phyloP scores from a whole-genome alignment of 768 basidiomycete species.

The Cyathus striatus region DNA sequence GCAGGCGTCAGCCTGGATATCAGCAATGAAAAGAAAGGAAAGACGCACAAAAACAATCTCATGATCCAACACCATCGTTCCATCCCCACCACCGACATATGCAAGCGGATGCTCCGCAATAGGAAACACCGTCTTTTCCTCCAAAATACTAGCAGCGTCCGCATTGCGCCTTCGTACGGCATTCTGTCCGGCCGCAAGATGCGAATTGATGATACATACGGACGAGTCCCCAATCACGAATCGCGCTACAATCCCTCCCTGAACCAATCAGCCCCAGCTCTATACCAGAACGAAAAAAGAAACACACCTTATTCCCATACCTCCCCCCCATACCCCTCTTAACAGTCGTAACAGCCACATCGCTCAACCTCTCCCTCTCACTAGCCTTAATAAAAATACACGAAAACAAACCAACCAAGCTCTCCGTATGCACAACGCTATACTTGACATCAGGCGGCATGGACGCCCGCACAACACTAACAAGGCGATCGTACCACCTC shows the following conservation, averaged over 20 bases:
- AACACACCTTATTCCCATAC: slow-evolving; percentile 97
- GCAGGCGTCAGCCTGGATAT: slow-evolving; percentile 1
- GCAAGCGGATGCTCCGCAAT: slow-evolving; percentile 51
- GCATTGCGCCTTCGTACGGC: slow-evolving; percentile 79
- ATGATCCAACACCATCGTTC: slow-evolving; percentile 90
- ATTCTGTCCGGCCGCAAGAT: slow-evolving; percentile 92
- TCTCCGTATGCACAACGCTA: slow-evolving; percentile 77
- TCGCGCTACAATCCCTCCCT: slow-evolving; percentile 90
- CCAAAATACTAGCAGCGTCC: slow-evolving; percentile 83
- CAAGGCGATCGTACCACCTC: slow-evolving; percentile 81
- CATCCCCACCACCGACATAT: slow-evolving; percentile 89
- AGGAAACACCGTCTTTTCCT: slow-evolving; percentile 69
- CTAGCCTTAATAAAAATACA: slow-evolving; percentile 70
- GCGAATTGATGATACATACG: slow-evolving; percentile 93
- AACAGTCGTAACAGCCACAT: slow-evolving; percentile 72
- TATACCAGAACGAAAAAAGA: neutral
- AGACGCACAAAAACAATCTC: slow-evolving; percentile 83
- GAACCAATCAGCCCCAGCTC: too few species aligned
- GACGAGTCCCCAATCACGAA: slow-evolving; percentile 91
- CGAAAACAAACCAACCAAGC: slow-evolving; percentile 83
- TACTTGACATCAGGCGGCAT: slow-evolving; percentile 78
- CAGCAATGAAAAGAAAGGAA: neutral
- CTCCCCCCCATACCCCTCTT: slow-evolving; percentile 91
- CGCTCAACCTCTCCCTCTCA: slow-evolving; percentile 55
- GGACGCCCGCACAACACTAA: slow-evolving; percentile 63